Evolutionary conservation across 2,329 filamentous ascomycete genomes (phyloP).

Genomic region (Aspergillus melleus): DNA sequence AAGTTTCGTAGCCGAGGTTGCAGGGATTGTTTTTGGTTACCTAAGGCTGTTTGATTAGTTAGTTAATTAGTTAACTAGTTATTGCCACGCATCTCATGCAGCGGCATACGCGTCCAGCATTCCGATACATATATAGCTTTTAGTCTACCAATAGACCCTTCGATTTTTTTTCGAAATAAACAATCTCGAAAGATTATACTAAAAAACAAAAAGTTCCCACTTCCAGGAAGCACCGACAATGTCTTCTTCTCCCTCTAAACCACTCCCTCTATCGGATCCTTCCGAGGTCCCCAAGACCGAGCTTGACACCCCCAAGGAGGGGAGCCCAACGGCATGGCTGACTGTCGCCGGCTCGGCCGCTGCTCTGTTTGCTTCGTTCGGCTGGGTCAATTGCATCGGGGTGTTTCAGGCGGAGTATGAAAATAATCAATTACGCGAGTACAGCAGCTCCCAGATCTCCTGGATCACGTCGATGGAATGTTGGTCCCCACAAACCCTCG

Average conservation of each 20-base stretch:
- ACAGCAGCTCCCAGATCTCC: constrained; percentile 51
- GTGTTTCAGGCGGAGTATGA: constrained; percentile 62
- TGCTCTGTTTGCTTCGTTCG: constrained; percentile 46
- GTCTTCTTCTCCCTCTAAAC: background rate
- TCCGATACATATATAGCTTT: too few species aligned
- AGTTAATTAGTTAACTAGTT: background rate
- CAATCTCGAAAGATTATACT: too few species aligned
- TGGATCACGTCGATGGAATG: constrained; percentile 60
- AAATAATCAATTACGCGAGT: constrained; percentile 45
- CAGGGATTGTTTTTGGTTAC: background rate
- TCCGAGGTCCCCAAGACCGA: background rate
- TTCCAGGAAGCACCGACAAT: background rate
- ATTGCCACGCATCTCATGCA: background rate
- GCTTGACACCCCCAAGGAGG: background rate
- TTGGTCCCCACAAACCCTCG: background rate
- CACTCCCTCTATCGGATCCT: background rate
- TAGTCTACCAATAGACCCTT: too few species aligned
- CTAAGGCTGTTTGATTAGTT: background rate
- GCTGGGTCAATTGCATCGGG: constrained; percentile 51
- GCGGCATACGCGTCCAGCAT: too few species aligned
- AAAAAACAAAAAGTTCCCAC: background rate
- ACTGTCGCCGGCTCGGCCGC: background rate
- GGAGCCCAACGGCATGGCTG: background rate
- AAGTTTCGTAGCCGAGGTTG: background rate
- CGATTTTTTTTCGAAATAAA: too few species aligned